Conservation (phyloP, 768 basidiomycete genomes). For the Tylopilus cervinicoccineus region DNA sequence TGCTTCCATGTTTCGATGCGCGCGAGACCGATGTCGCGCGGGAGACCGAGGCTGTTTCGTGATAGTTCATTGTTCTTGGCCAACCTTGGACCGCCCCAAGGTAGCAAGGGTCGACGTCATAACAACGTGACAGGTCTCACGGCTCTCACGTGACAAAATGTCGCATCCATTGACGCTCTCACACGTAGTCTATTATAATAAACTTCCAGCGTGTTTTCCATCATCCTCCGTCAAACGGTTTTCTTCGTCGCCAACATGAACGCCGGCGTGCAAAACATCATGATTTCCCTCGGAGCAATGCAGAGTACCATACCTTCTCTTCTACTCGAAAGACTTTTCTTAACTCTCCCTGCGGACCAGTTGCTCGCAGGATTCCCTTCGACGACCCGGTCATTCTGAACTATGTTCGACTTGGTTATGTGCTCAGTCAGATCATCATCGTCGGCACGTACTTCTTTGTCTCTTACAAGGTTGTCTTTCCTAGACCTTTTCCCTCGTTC, state of each 20-base stretch:
- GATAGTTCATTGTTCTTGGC: conserved; percentile 29
- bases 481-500: neutral
- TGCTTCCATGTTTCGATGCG: conserved; percentile 59
- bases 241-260: conserved; percentile 49
- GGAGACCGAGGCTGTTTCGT: conserved; percentile 53
- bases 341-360: conserved; percentile 36
- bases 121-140: conserved; percentile 16
- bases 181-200: neutral
- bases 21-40: conserved; percentile 72
- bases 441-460: conserved; percentile 79
- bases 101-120: conserved; percentile 21
- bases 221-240: conserved; percentile 14
- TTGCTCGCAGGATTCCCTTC: conserved; percentile 88
- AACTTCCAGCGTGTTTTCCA: conserved; percentile 2
- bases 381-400: conserved; percentile 79
- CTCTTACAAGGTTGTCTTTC: conserved; percentile 53
- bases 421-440: conserved; percentile 65
- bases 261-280: conserved; percentile 73
- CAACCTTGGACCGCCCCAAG: neutral
- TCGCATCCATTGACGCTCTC: conserved; percentile 5
- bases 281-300: conserved; percentile 92
- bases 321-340: neutral
- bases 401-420: conserved; percentile 84
- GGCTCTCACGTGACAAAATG: conserved; percentile 9
- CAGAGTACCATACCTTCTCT: conserved; percentile 47